Percentiles rank a stretch among this genome's conserved stretches.
phyloP scores from a whole-genome alignment of 176 grass and related monocot species.

The Eragrostis nindensis region DNA sequence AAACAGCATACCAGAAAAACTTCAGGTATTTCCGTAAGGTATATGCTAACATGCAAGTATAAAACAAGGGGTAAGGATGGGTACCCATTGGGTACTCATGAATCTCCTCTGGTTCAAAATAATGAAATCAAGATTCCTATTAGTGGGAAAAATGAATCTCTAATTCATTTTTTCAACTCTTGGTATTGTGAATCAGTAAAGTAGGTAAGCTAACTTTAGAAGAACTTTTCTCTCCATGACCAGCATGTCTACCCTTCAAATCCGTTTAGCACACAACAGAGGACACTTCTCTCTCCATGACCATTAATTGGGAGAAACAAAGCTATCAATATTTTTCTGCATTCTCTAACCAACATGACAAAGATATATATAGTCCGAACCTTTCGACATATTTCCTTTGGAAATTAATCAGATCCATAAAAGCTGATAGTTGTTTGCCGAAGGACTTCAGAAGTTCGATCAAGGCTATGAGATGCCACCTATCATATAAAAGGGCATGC shows the following conservation, averaged over 20 bases:
- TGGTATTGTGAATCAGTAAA: not conserved
- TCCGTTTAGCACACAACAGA: not conserved
- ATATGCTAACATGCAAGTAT: not conserved
- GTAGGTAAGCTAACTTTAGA: not conserved
- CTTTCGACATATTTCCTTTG: constrained; percentile 21
- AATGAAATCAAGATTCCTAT: not conserved
- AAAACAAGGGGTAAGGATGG: not conserved
- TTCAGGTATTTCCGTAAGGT: not conserved
- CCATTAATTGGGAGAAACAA: not conserved
- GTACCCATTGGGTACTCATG: too few relatives aligned
- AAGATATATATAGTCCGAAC: constrained; percentile 22
- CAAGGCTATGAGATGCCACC: constrained; percentile 98
- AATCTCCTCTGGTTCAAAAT: not conserved
- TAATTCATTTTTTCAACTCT: not conserved
- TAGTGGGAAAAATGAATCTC: not conserved
- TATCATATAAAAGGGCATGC: constrained; percentile 45
- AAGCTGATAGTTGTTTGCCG: constrained; percentile 82
- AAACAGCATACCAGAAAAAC: not conserved
- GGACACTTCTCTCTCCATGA: not conserved
- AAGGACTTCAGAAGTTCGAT: constrained; percentile 91
- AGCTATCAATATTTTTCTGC: not conserved
- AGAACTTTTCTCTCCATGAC: too few relatives aligned
- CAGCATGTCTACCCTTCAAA: not conserved
- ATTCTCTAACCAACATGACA: not conserved
- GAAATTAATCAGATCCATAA: constrained; percentile 65